A percentile compares a stretch with the other conserved stretches of the same genome.
Evolutionary conservation across 2,329 filamentous ascomycete species (phyloP).

Genomic region (Microcyclospora pomicola): DNA sequence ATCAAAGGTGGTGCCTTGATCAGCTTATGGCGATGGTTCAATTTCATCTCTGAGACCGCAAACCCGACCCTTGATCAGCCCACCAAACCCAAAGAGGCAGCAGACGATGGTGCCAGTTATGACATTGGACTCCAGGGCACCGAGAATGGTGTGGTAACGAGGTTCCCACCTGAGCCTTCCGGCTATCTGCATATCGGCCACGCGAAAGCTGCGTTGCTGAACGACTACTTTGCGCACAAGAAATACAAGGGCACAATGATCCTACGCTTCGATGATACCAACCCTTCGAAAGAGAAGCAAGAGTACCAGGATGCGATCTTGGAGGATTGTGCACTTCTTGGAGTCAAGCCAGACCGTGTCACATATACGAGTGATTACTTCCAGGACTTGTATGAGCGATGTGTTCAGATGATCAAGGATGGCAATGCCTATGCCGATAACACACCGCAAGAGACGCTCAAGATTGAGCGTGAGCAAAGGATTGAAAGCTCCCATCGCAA

Average conservation of each 20-base stretch:
- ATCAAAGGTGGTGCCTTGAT: conserved; percentile 63
- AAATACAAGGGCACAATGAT: conserved; percentile 84
- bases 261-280: conserved; percentile 92
- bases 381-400: conserved; percentile 75
- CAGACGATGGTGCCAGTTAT: conserved; percentile 71
- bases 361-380: conserved; percentile 96
- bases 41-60: conserved; percentile 65
- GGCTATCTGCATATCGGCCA: conserved; percentile 93
- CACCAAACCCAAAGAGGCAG: conserved; percentile 32
- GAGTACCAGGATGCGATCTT: conserved; percentile 92
- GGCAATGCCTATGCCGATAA: conserved; percentile 91
- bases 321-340: conserved; percentile 81
- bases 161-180: conserved; percentile 90
- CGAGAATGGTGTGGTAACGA: conserved; percentile 77
- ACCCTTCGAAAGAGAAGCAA: conserved; percentile 92
- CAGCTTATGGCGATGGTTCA: conserved; percentile 78
- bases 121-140: conserved; percentile 76
- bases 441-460: conserved; percentile 80
- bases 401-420: conserved; percentile 68
- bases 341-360: conserved; percentile 73
- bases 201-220: conserved; percentile 82
- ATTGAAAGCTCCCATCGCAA: conserved; percentile 72
- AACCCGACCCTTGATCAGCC: conserved; percentile 50
- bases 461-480: conserved; percentile 68
- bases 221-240: conserved; percentile 93